A percentile compares a stretch with the other conserved stretches of the same genome.
phyloP scores from a whole-genome alignment of 139 green algal genomes.

The Chlorella vulgaris region DNA sequence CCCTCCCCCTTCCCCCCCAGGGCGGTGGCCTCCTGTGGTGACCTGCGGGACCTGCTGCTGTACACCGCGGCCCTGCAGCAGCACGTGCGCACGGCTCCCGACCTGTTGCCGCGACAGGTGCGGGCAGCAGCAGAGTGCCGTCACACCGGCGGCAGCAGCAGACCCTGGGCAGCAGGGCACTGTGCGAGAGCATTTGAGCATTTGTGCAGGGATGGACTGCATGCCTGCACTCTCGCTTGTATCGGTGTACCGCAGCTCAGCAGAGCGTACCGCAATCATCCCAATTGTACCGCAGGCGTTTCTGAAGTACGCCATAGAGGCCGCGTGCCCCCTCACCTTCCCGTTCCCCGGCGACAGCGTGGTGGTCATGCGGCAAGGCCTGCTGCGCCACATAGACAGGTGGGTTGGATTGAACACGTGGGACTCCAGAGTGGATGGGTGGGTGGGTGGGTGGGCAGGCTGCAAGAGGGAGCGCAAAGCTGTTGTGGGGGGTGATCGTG shows the following conservation, averaged over 20 bases:
- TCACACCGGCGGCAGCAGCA: neutral
- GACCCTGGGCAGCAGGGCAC: neutral
- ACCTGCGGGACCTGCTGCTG: constrained; percentile 51
- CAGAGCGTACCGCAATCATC: neutral
- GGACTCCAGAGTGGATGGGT: neutral
- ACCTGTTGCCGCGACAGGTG: constrained; percentile 52
- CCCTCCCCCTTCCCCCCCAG: neutral
- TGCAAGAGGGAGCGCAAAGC: too few species aligned
- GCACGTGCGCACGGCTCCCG: constrained; percentile 34
- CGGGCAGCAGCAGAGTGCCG: neutral
- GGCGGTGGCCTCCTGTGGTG: constrained; percentile 25
- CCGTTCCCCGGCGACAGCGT: constrained; percentile 59
- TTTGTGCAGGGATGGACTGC: too few species aligned
- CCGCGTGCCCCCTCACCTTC: constrained; percentile 72
- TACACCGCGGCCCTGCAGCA: constrained; percentile 66
- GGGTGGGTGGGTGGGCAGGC: neutral
- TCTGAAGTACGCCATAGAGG: constrained; percentile 44
- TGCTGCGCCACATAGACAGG: constrained; percentile 71
- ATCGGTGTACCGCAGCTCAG: neutral
- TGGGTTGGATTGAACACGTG: constrained; percentile 7
- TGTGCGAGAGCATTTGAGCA: too few species aligned
- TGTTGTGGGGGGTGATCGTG: too few species aligned
- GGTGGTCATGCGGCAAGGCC: constrained; percentile 64
- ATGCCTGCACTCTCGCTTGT: too few species aligned
- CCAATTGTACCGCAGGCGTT: constrained; percentile 47